Conservation (phyloP, 2,329 filamentous ascomycete genomes). For the Trichophyton benhamiae region DNA sequence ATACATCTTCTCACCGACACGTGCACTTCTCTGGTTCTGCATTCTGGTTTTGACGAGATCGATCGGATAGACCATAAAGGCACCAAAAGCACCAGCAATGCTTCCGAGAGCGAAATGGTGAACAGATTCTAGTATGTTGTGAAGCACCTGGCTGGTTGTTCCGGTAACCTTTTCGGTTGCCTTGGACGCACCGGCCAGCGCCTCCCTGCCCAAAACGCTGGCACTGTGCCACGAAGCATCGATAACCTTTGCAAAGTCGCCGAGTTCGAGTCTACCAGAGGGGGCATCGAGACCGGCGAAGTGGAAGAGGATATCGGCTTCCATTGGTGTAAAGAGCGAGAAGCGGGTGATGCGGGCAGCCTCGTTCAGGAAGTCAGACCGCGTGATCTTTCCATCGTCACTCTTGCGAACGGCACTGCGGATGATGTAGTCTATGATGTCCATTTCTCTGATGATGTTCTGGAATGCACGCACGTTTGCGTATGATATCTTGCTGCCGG, state of each 20-base stretch:
- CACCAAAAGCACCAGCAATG: constrained; percentile 87
- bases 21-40: constrained; percentile 83
- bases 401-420: constrained; percentile 76
- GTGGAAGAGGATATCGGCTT: constrained; percentile 96
- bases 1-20: constrained; percentile 78
- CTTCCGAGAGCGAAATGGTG: constrained; percentile 88
- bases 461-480: constrained; percentile 96
- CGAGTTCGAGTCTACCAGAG: constrained; percentile 67
- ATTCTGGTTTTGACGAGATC: constrained; percentile 97
- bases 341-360: constrained; percentile 84
- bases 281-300: constrained; percentile 88
- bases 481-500: constrained; percentile 88
- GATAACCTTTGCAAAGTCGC: constrained; percentile 87
- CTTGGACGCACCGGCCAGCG: constrained; percentile 29
- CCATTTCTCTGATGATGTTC: constrained; percentile 96
- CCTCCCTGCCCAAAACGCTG: constrained; percentile 42
- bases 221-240: constrained; percentile 79
- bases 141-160: constrained; percentile 45
- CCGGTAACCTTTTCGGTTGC: constrained; percentile 43
- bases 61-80: constrained; percentile 99
- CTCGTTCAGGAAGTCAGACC: constrained; percentile 88
- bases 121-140: constrained; percentile 58
- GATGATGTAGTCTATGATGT: constrained; percentile 86
- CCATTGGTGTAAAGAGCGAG: constrained; percentile 95
- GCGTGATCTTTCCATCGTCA: constrained; percentile 80